Percentiles rank a stretch among this genome's conserved stretches.
Evolutionary conservation across 495 filamentous ascomycete species (phyloP).

Genomic region (Platismatia glauca): DNA sequence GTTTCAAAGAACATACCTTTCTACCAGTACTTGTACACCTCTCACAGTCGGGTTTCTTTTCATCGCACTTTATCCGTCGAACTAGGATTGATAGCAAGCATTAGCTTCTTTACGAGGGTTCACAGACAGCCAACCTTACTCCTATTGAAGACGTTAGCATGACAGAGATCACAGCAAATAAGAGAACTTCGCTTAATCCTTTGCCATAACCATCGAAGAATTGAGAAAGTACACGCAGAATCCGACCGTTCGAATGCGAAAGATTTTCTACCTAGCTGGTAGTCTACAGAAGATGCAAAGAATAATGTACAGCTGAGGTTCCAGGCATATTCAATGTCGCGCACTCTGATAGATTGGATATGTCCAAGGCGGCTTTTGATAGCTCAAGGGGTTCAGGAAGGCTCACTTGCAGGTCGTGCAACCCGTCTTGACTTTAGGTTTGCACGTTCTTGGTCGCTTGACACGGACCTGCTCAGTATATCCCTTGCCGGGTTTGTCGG

Average conservation of each 20-base stretch:
- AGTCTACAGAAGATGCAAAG: neutral
- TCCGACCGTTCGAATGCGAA: neutral
- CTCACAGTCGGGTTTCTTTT: conserved; percentile 41
- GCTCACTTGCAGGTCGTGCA: conserved; percentile 41
- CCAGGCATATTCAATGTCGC: too few species aligned
- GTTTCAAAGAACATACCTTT: conserved; percentile 23
- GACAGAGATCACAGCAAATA: neutral
- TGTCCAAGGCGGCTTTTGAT: neutral
- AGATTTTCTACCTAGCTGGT: neutral
- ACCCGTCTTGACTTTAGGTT: conserved; percentile 36
- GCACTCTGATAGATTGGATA: neutral
- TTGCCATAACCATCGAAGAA: neutral
- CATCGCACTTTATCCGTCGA: conserved; percentile 50
- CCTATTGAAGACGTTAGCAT: conserved; percentile 8
- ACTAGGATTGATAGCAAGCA: conserved; percentile 20
- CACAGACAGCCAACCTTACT: conserved; percentile 7
- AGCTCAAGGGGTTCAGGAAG: neutral
- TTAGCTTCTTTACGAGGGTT: neutral
- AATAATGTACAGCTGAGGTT: too few species aligned
- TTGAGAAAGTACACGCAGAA: neutral
- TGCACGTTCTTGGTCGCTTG: conserved; percentile 6
- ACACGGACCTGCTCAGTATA: neutral
- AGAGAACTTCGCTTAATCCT: neutral
- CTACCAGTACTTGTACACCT: conserved; percentile 44
- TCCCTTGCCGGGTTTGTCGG: neutral